These are phyloP conservation scores for Dendrobium nobile DNA, from an alignment of 106 monocot genomes.

Conservation along the genomic window DNA sequence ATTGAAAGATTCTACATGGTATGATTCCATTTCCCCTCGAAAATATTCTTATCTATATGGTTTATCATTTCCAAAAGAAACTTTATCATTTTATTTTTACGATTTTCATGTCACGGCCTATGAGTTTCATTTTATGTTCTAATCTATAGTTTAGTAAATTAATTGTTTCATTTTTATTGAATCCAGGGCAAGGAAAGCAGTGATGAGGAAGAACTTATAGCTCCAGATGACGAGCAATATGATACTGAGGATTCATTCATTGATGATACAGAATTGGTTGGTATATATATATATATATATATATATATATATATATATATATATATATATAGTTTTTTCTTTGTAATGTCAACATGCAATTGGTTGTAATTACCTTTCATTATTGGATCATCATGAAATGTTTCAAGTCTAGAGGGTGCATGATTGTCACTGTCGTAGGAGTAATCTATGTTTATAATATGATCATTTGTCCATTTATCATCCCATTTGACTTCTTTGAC, in stretches of 20 bases:
- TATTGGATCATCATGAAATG: not conserved
- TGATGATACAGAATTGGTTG: conserved; percentile 94
- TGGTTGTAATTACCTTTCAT: not conserved
- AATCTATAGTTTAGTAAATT: not conserved
- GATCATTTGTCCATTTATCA: not conserved
- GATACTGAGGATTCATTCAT: conserved; percentile 99
- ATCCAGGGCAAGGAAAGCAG: conserved; percentile 87
- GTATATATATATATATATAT: conserved; percentile 10
- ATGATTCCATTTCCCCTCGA: conserved; percentile 5
- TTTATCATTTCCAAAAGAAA: not conserved
- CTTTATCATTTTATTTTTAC: not conserved
- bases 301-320: not conserved
- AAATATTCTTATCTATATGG: not conserved
- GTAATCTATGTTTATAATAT: not conserved
- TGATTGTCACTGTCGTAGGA: not conserved
- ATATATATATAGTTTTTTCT: not conserved
- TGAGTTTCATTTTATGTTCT: not conserved
- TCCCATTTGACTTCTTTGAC: too few species aligned
- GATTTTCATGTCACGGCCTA: not conserved
- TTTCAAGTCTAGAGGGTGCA: not conserved
- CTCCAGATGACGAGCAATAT: conserved; percentile 96
- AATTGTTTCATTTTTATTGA: conserved; percentile 5
- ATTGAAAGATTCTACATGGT: conserved; percentile 96
- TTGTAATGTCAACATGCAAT: not conserved
- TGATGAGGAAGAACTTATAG: conserved; percentile 79